Evolutionary conservation across 1,139 yeast genomes (phyloP).

Genomic region (Blastobotrys malaysiensis): DNA sequence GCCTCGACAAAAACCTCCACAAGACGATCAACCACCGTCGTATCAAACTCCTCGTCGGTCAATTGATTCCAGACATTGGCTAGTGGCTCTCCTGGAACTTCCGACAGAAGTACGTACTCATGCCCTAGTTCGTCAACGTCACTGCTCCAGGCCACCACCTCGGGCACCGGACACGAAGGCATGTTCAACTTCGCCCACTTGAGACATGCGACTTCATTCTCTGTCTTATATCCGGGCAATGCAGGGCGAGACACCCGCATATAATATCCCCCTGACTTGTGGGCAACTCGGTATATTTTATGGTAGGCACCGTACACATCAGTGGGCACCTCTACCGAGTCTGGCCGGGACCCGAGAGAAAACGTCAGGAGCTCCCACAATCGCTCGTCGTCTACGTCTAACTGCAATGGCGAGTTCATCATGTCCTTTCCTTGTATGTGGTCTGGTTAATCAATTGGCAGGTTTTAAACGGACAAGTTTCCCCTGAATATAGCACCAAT

Average conservation of each 20-base stretch:
- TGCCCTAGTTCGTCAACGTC: conserved; percentile 5
- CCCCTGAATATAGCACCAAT: too few species aligned
- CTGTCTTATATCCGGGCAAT: conserved; percentile 5
- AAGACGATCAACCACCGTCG: not conserved
- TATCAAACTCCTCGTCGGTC: not conserved
- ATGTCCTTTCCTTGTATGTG: too few species aligned
- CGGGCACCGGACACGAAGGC: conserved; percentile 6
- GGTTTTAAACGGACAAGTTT: too few species aligned
- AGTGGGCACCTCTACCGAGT: conserved; percentile 3
- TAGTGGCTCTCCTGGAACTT: conserved; percentile 5
- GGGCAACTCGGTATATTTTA: conserved; percentile 5
- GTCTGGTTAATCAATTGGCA: too few species aligned
- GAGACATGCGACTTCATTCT: conserved; percentile 10
- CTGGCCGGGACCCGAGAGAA: conserved; percentile 4
- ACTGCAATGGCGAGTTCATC: not conserved
- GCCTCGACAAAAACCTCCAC: conserved; percentile 8
- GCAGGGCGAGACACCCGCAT: conserved; percentile 10
- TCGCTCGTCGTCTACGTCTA: not conserved
- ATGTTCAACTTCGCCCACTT: conserved; percentile 5
- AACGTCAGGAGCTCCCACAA: conserved; percentile 4
- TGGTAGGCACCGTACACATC: conserved; percentile 6
- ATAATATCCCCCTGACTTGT: not conserved
- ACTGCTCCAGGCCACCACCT: conserved; percentile 5
- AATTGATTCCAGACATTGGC: not conserved
- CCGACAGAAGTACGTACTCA: conserved; percentile 6